Conservation (phyloP, 208 protist genomes). For the Trypanosoma vivax region DNA sequence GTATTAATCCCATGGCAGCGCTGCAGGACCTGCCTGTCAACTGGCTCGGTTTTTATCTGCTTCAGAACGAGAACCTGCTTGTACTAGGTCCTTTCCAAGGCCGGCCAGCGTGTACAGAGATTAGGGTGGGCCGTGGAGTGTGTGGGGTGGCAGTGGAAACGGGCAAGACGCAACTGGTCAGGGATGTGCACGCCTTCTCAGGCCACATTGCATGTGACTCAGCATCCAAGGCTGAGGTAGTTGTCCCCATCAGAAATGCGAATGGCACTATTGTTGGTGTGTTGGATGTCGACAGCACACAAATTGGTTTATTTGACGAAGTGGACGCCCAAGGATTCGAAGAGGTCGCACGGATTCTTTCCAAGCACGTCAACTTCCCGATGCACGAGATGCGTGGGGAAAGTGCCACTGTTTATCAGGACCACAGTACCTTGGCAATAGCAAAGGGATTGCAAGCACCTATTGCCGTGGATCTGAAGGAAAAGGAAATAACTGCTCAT, state of each 20-base stretch:
- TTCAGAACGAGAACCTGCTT: slow-evolving; percentile 59
- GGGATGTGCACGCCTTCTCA: slow-evolving; percentile 87
- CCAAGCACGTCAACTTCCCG: slow-evolving; percentile 54
- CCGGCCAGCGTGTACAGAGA: slow-evolving; percentile 84
- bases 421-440: neutral
- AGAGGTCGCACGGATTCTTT: slow-evolving; percentile 48
- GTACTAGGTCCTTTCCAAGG: slow-evolving; percentile 93
- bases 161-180: slow-evolving; percentile 51
- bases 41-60: slow-evolving; percentile 93
- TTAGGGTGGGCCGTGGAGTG: slow-evolving; percentile 83
- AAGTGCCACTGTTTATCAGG: no score
- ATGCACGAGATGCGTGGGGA: no score
- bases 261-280: slow-evolving; percentile 60
- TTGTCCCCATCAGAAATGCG: slow-evolving; percentile 72
- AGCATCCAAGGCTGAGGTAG: slow-evolving; percentile 86
- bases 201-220: slow-evolving; percentile 94
- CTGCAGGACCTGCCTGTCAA: slow-evolving; percentile 66
- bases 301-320: slow-evolving; percentile 49
- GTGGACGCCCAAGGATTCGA: slow-evolving; percentile 54
- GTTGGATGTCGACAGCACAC: slow-evolving; percentile 81
- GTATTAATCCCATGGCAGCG: slow-evolving; percentile 30
- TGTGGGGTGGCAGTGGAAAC: slow-evolving; percentile 69
- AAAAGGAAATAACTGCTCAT: slow-evolving; percentile 1
- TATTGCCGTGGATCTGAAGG: slow-evolving; percentile 1
- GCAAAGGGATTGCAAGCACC: slow-evolving; percentile 3